These are phyloP conservation scores for Cryptosporidium andersoni DNA, from an alignment of 169 alveolate species.

Conservation along the genomic window DNA sequence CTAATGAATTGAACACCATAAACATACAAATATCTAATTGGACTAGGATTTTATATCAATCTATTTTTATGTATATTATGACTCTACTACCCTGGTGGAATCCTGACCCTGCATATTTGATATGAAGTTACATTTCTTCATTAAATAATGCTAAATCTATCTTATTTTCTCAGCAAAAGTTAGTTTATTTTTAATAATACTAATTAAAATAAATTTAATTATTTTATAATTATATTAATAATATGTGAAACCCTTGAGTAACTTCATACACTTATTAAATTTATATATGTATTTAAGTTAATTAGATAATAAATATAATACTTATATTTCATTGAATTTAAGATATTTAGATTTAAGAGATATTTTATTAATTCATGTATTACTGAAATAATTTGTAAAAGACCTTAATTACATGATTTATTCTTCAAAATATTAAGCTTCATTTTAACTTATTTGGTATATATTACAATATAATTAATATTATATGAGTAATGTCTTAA, in stretches of 20 bases:
- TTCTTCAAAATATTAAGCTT: too few species aligned
- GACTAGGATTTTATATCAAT: conserved; percentile 30
- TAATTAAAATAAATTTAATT: neutral
- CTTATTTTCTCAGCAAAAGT: neutral
- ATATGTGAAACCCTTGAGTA: neutral
- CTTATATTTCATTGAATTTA: too few species aligned
- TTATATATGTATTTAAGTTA: too few species aligned
- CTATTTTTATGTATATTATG: conserved; percentile 53
- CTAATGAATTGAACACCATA: neutral
- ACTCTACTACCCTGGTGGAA: conserved; percentile 71
- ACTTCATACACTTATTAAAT: too few species aligned
- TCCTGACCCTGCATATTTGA: conserved; percentile 59
- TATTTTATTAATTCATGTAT: too few species aligned
- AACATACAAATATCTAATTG: neutral
- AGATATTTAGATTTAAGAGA: too few species aligned
- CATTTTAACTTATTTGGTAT: too few species aligned
- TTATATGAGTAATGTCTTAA: too few species aligned
- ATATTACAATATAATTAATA: too few species aligned
- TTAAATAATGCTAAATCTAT: neutral
- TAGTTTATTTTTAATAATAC: neutral
- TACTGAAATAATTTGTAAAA: too few species aligned
- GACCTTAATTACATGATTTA: too few species aligned
- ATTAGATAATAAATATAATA: too few species aligned
- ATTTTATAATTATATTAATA: neutral
- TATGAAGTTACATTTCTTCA: neutral